These are phyloP conservation scores for Claviceps sorghi DNA, from an alignment of 2,329 filamentous ascomycete species.

Conservation along the genomic window DNA sequence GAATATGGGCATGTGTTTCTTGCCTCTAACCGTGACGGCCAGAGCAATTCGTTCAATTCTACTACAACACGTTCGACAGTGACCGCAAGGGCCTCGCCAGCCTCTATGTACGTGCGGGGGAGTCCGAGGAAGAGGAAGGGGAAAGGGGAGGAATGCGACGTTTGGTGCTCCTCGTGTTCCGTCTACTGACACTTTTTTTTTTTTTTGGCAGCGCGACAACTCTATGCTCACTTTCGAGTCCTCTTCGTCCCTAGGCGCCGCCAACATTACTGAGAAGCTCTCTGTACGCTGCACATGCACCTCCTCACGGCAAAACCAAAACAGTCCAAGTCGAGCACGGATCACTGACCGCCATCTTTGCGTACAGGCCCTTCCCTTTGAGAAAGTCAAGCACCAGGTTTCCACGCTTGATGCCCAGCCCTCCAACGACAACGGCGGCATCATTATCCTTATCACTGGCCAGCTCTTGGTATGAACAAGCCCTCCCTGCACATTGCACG, in stretches of 20 bases:
- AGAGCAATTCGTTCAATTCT: slow-evolving; percentile 84
- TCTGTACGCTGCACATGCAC: slow-evolving; percentile 36
- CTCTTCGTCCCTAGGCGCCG: slow-evolving; percentile 46
- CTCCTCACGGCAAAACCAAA: not conserved
- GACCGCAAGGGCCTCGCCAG: slow-evolving; percentile 48
- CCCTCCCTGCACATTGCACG: not conserved
- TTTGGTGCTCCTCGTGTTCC: no score
- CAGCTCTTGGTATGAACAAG: slow-evolving; percentile 54
- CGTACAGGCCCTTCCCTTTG: slow-evolving; percentile 58
- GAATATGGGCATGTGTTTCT: not conserved
- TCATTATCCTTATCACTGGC: slow-evolving; percentile 81
- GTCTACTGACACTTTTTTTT: slow-evolving; percentile 1
- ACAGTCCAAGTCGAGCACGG: slow-evolving; percentile 3
- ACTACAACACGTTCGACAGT: slow-evolving; percentile 76
- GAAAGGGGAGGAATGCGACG: not conserved
- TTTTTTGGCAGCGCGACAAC: slow-evolving; percentile 46
- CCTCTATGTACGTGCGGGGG: slow-evolving; percentile 62
- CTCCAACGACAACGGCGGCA: slow-evolving; percentile 45
- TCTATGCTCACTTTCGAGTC: slow-evolving; percentile 95
- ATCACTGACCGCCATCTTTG: not conserved
- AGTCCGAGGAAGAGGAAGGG: no score
- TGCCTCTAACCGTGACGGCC: slow-evolving; percentile 3
- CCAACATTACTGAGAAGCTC: slow-evolving; percentile 66
- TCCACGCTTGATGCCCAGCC: slow-evolving; percentile 75
- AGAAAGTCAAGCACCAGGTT: slow-evolving; percentile 66